Conservation (phyloP, 257 asterid species). For the Ophiorrhiza pumila region DNA sequence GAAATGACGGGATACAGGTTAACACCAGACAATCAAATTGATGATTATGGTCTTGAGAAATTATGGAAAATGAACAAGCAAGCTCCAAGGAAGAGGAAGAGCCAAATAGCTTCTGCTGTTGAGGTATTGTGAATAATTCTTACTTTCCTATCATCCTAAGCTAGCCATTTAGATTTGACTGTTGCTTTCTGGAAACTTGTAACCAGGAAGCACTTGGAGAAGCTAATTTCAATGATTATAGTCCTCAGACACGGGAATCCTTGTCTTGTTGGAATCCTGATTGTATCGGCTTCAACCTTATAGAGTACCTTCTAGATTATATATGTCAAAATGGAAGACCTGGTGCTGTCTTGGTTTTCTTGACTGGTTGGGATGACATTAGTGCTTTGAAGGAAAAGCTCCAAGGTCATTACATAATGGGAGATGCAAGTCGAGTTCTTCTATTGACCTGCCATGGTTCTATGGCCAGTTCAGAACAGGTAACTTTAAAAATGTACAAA, state of each 20-base stretch:
- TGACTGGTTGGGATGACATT: constrained; percentile 99
- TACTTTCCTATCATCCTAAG: constrained; percentile 13
- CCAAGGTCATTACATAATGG: constrained; percentile 67
- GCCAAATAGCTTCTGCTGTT: constrained; percentile 82
- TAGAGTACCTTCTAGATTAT: constrained; percentile 62
- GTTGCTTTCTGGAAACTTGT: constrained; percentile 22
- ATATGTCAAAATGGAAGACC: constrained; percentile 65
- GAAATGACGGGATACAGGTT: constrained; percentile 81
- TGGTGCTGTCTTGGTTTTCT: constrained; percentile 88
- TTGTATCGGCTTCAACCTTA: constrained; percentile 75
- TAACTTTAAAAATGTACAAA: constrained; percentile 10
- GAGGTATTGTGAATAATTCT: constrained; percentile 51
- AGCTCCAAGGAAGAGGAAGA: constrained; percentile 81
- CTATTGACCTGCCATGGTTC: constrained; percentile 94
- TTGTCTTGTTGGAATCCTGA: constrained; percentile 93
- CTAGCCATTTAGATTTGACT: constrained; percentile 27
- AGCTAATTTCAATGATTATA: constrained; percentile 60
- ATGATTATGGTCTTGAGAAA: constrained; percentile 81
- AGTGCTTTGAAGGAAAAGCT: constrained; percentile 79
- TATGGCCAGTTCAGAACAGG: constrained; percentile 96
- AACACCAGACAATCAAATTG: constrained; percentile 82
- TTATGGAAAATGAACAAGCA: constrained; percentile 87
- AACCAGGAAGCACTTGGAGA: constrained; percentile 64
- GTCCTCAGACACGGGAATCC: constrained; percentile 72
- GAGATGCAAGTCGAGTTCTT: constrained; percentile 69